phyloP scores from a whole-genome alignment of 176 grass and related monocot species.

The Aegilops umbellulata region DNA sequence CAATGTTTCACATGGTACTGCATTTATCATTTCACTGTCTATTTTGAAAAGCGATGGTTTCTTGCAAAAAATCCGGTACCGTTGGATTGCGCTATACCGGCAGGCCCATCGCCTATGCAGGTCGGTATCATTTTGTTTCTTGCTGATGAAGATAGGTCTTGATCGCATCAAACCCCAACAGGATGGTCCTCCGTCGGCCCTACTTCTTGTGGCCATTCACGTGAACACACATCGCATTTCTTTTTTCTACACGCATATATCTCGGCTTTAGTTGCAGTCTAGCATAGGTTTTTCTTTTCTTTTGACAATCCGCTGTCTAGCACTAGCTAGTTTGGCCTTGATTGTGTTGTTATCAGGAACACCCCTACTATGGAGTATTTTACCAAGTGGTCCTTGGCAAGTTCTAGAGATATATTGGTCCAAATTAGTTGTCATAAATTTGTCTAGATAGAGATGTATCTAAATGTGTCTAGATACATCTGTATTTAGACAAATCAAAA shows the following conservation, averaged over 20 bases:
- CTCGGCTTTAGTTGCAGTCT: too few species aligned
- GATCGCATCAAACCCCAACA: neutral
- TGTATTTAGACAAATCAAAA: too few species aligned
- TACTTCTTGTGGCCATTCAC: neutral
- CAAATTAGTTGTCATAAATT: too few species aligned
- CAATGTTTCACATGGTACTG: neutral
- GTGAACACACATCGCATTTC: neutral
- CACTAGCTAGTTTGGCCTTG: neutral
- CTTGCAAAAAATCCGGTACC: neutral
- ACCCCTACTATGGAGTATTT: too few species aligned
- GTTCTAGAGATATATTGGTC: neutral
- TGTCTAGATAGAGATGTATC: too few species aligned
- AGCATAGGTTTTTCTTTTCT: too few species aligned
- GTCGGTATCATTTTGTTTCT: neutral
- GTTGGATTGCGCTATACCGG: neutral
- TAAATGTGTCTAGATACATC: too few species aligned
- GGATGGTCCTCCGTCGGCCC: neutral
- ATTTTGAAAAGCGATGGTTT: too few species aligned
- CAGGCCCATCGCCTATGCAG: neutral
- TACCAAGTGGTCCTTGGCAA: neutral
- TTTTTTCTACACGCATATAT: neutral
- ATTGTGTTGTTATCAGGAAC: neutral
- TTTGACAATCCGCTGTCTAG: neutral
- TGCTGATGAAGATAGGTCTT: neutral
- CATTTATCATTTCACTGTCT: neutral